Base-by-base conservation (phyloP, 495 filamentous ascomycete genomes). In the Aspergillus coremiiformis region DNA sequence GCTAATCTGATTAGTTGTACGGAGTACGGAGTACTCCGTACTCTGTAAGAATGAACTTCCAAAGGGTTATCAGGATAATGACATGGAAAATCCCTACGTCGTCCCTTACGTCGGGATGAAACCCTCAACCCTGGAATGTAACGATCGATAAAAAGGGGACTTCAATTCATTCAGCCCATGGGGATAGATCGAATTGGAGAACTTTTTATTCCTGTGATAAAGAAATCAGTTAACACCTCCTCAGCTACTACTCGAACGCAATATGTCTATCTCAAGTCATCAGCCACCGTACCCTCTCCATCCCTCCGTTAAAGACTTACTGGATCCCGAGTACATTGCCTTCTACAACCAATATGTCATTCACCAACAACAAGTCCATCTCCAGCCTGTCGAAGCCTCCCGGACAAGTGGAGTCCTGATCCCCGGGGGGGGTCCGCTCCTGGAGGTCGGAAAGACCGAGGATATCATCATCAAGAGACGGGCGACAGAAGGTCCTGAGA, bases 211-310 rank as follows among this genome's bases (percentile, higher is more conserved):
- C n/a, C n/a, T n/a, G n/a, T n/a, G n/a, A n/a, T n/a, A n/a, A n/a
- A n/a, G n/a, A n/a, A n/a, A n/a, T n/a, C n/a, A n/a, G n/a, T 20
- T 47, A 14, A 29, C 42, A 8, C 24, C 17, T 22, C 11, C 44
- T 44, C 32, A 23, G 27, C 24, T 33, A 41, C 33, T 7, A 41
- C n/a, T 39, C 3, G 10, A 39, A 45, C 37, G 32, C 56, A 62
- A 26, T 29, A 74, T 72, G 67, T 55, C 66, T 1, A 52, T 61
- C 39, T 44, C 62, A 7, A 44, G 60, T 24, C 61, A 66, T 35
- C 62, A 71, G 52, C 79, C 79, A 10, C 79, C 78, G 0, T 81
- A 82, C 51, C 77, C 78, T 24, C 71, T 82, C 35, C 77, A 82
- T 52, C 61, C 64, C 15, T 78, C 77, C 14, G 66, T 82, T 35